A percentile compares a stretch with the other conserved stretches of the same genome.
phyloP scores from a whole-genome alignment of 257 asterid genomes.

The Solanum ossicruentum region DNA sequence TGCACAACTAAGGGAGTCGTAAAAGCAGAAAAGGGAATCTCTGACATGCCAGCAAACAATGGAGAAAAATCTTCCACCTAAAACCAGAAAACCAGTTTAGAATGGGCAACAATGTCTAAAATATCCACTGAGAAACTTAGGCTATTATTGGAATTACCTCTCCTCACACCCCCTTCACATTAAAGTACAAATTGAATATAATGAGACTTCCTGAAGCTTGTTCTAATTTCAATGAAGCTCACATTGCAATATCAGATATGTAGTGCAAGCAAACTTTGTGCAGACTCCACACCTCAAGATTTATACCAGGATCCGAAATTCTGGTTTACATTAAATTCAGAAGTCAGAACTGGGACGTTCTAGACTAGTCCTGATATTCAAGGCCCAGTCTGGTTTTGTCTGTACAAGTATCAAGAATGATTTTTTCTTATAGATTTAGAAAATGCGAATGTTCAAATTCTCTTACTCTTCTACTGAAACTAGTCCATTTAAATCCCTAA shows the following conservation, averaged over 20 bases:
- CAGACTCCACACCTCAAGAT: not conserved
- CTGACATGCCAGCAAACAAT: not conserved
- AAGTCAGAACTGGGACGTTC: not conserved
- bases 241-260: not conserved
- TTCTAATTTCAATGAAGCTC: not conserved
- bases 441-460: not conserved
- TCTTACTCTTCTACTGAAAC: not conserved
- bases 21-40: not conserved
- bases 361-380: not conserved
- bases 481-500: not conserved
- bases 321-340: not conserved
- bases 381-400: not conserved
- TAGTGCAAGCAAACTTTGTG: not conserved
- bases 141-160: not conserved
- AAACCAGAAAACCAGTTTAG: not conserved
- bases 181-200: not conserved
- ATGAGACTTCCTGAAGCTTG: not conserved
- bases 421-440: not conserved
- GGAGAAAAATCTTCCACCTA: not conserved
- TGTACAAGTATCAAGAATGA: not conserved
- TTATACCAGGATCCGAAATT: not conserved
- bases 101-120: not conserved
- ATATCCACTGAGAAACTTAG: not conserved
- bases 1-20: not conserved
- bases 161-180: not conserved